Evolutionary conservation across 2,329 filamentous ascomycete genomes (phyloP), one percentile per base, ranked within the genome.

Genomic region (Dryadomyces quercivorus): DNA sequence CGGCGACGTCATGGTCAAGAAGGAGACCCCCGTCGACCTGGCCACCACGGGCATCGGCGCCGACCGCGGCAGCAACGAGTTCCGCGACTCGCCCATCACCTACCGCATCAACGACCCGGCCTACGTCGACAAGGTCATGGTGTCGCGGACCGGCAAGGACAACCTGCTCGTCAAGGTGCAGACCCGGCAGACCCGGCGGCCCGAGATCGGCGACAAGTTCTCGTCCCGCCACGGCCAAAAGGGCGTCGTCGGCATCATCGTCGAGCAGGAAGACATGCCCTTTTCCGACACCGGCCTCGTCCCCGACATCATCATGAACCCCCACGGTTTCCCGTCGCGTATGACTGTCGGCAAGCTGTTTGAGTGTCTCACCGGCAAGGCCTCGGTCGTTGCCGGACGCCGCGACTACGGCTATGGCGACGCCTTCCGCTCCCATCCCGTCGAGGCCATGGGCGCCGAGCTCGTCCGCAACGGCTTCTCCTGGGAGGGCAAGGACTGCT

Each of bases 231-330:
- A 98, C 77, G 93, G 93, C 20, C 93, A 98, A 65, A 98, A 98
- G 69, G 93, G 93, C 73, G 93, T 97, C 20, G 90, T 95, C 1
- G 93, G 93, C 55, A 92, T 97, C 62, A 96, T 98, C 56, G 90
- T 92, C 18, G 88, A 95, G 59, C 92, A 97, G 70, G 90, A 93
- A 65, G 93, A 98, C 66, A 86, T 98, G 82, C 93, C 93, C 0
- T 98, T 98, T 72, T 86, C 86, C 40, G 93, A 98, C 69, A 75
- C 78, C 52, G 94, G 93, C 2, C 81, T 98, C 61, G 85, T 84
- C n/a, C 93, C 93, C 0, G 93, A 98, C 69, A 96, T 98, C 61
- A 98, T 98, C 80, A 98, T 98, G 93, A 98, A 98, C 74, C 93
- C 94, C 0, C 93, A 98, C 72, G 93, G 93, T 83, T 98, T 98